These are phyloP conservation scores for Herpetomonas samuelpessoai DNA, from an alignment of 208 protist genomes.

Conservation along the genomic window DNA sequence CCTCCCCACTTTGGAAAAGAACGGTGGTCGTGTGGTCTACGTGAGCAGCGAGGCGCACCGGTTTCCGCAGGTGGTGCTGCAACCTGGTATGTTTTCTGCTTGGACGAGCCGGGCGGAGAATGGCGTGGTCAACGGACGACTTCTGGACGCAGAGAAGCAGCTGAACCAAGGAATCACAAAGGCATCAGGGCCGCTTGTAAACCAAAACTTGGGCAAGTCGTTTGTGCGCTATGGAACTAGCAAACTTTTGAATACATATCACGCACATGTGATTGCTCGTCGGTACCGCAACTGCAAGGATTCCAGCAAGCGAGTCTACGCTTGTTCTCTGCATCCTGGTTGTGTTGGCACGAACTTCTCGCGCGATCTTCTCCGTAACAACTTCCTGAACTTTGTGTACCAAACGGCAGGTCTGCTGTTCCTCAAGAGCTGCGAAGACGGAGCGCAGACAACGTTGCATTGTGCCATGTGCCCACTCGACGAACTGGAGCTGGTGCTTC, in stretches of 20 bases:
- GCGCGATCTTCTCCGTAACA: constrained; percentile 38
- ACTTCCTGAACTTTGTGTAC: constrained; percentile 22
- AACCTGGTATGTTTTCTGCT: constrained; percentile 13
- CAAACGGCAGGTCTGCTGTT: constrained; percentile 40
- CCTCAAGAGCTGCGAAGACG: constrained; percentile 67
- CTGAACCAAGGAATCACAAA: constrained; percentile 53
- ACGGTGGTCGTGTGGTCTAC: constrained; percentile 79
- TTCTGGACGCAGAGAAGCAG: constrained; percentile 51
- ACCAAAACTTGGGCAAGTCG: constrained; percentile 15
- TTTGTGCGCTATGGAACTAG: constrained; percentile 83
- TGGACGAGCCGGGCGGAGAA: constrained; percentile 17
- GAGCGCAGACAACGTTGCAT: constrained; percentile 85
- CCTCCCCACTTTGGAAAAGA: constrained; percentile 59
- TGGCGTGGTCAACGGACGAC: constrained; percentile 28
- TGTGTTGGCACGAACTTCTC: constrained; percentile 74
- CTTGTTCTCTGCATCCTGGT: constrained; percentile 80
- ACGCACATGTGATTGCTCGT: constrained; percentile 72
- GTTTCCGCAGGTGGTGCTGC: constrained; percentile 50
- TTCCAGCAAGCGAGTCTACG: constrained; percentile 33
- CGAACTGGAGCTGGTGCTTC: constrained; percentile 66
- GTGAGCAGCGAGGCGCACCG: constrained; percentile 78
- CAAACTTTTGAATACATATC: constrained; percentile 85
- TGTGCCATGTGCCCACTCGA: constrained; percentile 78
- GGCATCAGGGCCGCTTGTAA: constrained; percentile 34
- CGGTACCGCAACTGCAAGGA: constrained; percentile 32